Conservation (phyloP, 1,284 basidiomycete genomes). For the Wallemia ichthyophaga region DNA sequence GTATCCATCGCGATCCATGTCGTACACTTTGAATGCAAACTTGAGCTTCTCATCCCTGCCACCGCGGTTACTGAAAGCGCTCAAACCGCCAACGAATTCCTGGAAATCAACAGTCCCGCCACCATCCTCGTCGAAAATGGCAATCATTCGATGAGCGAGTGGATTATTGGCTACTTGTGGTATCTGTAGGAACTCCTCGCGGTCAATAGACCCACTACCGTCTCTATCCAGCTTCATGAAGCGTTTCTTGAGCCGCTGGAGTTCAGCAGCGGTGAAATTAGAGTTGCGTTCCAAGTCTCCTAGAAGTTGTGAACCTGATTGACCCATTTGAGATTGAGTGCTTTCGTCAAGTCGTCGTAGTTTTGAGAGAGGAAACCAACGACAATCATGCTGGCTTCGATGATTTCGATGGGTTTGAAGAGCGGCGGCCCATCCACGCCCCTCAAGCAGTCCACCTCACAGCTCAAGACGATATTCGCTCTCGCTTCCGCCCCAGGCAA, state of each 20-base stretch:
- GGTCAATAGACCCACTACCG: slow-evolving; percentile 88
- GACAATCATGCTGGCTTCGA: too few relatives aligned
- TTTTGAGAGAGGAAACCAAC: too few relatives aligned
- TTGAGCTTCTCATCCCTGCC: slow-evolving; percentile 84
- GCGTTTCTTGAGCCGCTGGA: slow-evolving; percentile 83
- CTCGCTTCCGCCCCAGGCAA: slow-evolving; percentile 54
- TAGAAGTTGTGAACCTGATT: not conserved
- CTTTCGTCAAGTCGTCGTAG: too few relatives aligned
- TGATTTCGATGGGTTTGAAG: too few relatives aligned
- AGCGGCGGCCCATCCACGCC: too few relatives aligned
- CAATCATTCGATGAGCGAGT: slow-evolving; percentile 85
- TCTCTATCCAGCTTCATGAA: slow-evolving; percentile 99
- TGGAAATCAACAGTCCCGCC: slow-evolving; percentile 97
- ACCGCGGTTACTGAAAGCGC: slow-evolving; percentile 85
- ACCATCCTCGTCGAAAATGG: slow-evolving; percentile 96
- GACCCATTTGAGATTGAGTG: not conserved
- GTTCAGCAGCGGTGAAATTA: slow-evolving; percentile 45
- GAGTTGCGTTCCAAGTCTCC: not conserved
- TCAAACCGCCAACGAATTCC: slow-evolving; percentile 89
- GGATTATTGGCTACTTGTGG: slow-evolving; percentile 97
- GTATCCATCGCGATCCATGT: slow-evolving; percentile 84
- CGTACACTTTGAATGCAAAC: slow-evolving; percentile 98
- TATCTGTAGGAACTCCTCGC: slow-evolving; percentile 94
- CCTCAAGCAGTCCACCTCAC: not conserved
- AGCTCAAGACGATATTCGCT: slow-evolving; percentile 38